Evolutionary conservation across 2,329 filamentous ascomycete genomes (phyloP).

Genomic region (Sporothrix inflata): DNA sequence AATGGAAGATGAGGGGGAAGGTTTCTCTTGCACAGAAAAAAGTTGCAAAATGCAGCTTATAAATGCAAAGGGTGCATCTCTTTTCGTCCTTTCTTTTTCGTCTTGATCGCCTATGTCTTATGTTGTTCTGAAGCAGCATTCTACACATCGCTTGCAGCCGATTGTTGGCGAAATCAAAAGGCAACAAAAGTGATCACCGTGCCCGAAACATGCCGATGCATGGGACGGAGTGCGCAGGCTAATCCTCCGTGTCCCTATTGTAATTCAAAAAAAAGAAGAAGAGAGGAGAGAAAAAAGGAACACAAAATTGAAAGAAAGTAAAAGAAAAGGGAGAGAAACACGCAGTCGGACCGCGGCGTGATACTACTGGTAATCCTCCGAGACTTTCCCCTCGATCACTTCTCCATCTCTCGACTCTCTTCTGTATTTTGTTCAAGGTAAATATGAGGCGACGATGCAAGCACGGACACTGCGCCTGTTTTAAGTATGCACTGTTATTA

Average conservation of each 20-base stretch:
- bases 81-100: neutral
- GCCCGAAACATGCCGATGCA: neutral
- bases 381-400: neutral
- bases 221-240: neutral
- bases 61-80: neutral
- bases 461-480: no score
- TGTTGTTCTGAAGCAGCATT: no score
- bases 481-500: no score
- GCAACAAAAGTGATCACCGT: neutral
- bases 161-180: neutral
- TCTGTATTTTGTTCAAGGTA: neutral
- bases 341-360: neutral
- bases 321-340: neutral
- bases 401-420: neutral
- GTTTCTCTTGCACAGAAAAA: neutral
- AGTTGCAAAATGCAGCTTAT: conserved; percentile 1
- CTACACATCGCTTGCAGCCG: neutral
- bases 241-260: neutral
- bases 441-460: no score
- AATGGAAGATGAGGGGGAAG: neutral
- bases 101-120: no score
- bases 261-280: neutral
- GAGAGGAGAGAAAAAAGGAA: neutral
- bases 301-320: neutral
- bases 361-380: neutral